Evolutionary conservation across 2,329 filamentous ascomycete genomes (phyloP), one percentile per base, ranked within the genome.

Genomic region (Diaporthe sp.): DNA sequence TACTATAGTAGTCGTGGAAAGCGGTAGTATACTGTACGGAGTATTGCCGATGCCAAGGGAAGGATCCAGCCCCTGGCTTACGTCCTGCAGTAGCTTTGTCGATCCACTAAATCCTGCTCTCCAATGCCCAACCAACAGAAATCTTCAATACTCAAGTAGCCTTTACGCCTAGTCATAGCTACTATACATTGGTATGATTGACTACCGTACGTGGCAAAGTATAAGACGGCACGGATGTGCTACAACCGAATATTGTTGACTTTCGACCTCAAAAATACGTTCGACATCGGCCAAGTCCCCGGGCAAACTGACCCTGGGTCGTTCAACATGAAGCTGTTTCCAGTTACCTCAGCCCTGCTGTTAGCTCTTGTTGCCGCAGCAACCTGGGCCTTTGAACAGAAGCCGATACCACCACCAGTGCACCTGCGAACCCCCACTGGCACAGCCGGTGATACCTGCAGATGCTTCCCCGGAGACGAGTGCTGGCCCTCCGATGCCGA

Each of bases 401-500:
- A n/a, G 53, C 59, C 69, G 13, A 68, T 72, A 22, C 1, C 30
- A 22, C 1, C 30, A 4, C 47, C 39, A 7, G 39, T 35, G 12
- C 44, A 68, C 17, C n/a, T 37, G 13, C 27, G 51, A n/a, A 47
- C 25, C 15, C 42, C 19, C 22, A 27, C 2, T 19, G 22, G 10
- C 27, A 42, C 17, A 8, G 53, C 44, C n/a, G 13, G 30, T 59
- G 37, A 30, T 15, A 51, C n/a, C 44, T 75, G 73, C 53, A 75
- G 56, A 35, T 75, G 85, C 80, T 85, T 86, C 70, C 88, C 88
- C 0, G 84, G 84, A 13, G 87, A 90, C 66, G 22, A 77, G 4
- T 87, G 86, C 79, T 91, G 89, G 89, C 88, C 88, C 1, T 81
- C 81, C 1, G 25, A 73, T 3, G 44, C 75, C 19, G 78, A 79